These are phyloP conservation scores for Solanum verrucosum DNA, from an alignment of 257 asterid genomes.

Conservation along the genomic window DNA sequence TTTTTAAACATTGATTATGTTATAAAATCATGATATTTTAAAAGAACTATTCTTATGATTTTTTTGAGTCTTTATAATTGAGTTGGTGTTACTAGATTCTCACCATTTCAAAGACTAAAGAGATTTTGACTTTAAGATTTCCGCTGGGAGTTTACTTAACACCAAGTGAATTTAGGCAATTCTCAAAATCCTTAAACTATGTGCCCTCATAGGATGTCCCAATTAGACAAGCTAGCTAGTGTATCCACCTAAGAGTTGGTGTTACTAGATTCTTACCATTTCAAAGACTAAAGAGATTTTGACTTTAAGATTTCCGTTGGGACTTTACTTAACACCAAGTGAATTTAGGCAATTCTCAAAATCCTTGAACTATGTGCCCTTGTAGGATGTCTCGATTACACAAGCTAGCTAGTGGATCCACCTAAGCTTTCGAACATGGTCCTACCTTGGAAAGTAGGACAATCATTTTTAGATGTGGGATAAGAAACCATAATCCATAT, in stretches of 20 bases:
- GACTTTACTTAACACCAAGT: not conserved
- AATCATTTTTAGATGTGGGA: not conserved
- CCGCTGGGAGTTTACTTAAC: not conserved
- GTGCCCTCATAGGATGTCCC: not conserved
- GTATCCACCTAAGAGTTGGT: not conserved
- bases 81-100: not conserved
- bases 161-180: not conserved
- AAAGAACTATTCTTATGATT: not conserved
- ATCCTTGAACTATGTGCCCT: not conserved
- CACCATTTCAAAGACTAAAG: not conserved
- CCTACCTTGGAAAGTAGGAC: not conserved
- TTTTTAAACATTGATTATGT: no score
- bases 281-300: not conserved
- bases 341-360: not conserved
- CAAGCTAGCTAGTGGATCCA: not conserved
- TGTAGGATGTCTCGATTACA: not conserved
- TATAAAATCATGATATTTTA: not conserved
- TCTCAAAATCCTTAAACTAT: not conserved
- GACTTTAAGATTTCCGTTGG: not conserved
- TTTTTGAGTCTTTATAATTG: not conserved
- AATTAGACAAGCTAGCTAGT: not conserved
- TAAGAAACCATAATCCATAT: not conserved
- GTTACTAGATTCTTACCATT: not conserved
- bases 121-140: not conserved
- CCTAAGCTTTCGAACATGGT: not conserved